A percentile compares a stretch with the other conserved stretches of the same genome.
Evolutionary conservation across 2,329 filamentous ascomycete species (phyloP).

Genomic region (Aspergillus proliferans): DNA sequence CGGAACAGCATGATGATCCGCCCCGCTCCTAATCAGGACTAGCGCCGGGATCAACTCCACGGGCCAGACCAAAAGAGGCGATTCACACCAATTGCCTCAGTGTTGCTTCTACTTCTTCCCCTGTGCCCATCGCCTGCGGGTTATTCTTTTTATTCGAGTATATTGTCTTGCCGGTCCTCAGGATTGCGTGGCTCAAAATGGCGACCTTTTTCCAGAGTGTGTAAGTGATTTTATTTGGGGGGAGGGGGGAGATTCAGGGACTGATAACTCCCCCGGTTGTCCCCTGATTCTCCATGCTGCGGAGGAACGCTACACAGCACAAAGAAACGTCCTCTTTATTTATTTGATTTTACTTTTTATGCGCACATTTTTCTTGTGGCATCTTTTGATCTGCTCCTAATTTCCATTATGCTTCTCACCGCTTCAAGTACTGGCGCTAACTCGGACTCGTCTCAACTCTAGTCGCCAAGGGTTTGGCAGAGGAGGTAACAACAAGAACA

Average conservation of each 20-base stretch:
- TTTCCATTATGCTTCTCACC: conserved; percentile 4
- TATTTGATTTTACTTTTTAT: conserved; percentile 4
- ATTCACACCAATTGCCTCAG: background rate
- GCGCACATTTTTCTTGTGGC: conserved; percentile 1
- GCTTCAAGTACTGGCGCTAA: conserved; percentile 14
- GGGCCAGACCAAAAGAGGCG: conserved; percentile 13
- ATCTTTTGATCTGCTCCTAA: conserved; percentile 4
- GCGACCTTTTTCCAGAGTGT: conserved; percentile 46
- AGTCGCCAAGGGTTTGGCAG: conserved; percentile 47
- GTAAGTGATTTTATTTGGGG: conserved; percentile 29
- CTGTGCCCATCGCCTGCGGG: background rate
- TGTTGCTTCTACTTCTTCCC: background rate
- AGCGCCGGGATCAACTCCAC: conserved; percentile 13
- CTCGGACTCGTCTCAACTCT: conserved; percentile 17
- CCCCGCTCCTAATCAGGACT: conserved; percentile 15
- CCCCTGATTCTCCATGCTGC: conserved; percentile 20
- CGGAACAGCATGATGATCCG: conserved; percentile 20
- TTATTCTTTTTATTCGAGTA: conserved; percentile 1
- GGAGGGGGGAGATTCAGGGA: conserved; percentile 1
- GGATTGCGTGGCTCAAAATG: conserved; percentile 27
- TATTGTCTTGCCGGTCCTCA: conserved; percentile 7
- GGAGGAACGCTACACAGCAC: conserved; percentile 6
- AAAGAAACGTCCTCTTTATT: background rate
- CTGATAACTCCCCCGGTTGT: conserved; percentile 15
- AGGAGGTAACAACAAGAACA: conserved; percentile 42